Evolutionary conservation across 768 basidiomycete genomes (phyloP).

Genomic region (Mycena leptocephala): DNA sequence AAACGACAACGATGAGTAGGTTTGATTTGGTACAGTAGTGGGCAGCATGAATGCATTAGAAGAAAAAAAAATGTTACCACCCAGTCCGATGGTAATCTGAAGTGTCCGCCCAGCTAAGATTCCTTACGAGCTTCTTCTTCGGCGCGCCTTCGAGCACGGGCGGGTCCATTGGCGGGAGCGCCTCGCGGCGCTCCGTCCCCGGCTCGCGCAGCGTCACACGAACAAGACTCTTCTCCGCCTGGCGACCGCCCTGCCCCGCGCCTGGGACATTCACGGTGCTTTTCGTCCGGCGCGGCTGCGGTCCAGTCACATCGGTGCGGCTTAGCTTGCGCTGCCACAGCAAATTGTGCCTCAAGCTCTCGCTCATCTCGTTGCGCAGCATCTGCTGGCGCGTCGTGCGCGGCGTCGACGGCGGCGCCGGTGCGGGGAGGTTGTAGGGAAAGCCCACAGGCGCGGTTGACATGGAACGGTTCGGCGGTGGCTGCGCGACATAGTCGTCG

Average conservation of each 20-base stretch:
- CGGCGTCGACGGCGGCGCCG: conserved; percentile 82
- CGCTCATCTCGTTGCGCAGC: conserved; percentile 89
- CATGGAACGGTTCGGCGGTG: conserved; percentile 45
- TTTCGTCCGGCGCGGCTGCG: conserved; percentile 34
- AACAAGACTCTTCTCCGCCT: conserved; percentile 31
- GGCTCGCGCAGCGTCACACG: conserved; percentile 33
- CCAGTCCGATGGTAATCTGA: conserved; percentile 29
- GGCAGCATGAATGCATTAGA: conserved; percentile 22
- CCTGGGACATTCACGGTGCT: conserved; percentile 32
- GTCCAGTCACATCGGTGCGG: conserved; percentile 64
- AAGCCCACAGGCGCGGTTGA: conserved; percentile 74
- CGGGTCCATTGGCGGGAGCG: conserved; percentile 24
- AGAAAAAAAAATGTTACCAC: conserved; percentile 15
- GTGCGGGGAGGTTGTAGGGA: conserved; percentile 83
- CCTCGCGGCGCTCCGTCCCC: conserved; percentile 18
- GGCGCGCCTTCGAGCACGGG: conserved; percentile 7
- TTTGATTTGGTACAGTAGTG: conserved; percentile 26
- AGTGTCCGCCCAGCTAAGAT: conserved; percentile 33
- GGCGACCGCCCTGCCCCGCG: conserved; percentile 9
- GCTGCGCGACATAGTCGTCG: conserved; percentile 15
- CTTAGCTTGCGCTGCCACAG: conserved; percentile 85
- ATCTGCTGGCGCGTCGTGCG: conserved; percentile 89
- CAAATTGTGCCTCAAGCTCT: conserved; percentile 85
- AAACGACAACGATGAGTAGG: conserved; percentile 21
- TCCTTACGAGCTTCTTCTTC: conserved; percentile 38